A percentile compares a stretch with the other conserved stretches of the same genome.
phyloP scores from a whole-genome alignment of 768 basidiomycete species.

The Gelatoporia subvermispora region DNA sequence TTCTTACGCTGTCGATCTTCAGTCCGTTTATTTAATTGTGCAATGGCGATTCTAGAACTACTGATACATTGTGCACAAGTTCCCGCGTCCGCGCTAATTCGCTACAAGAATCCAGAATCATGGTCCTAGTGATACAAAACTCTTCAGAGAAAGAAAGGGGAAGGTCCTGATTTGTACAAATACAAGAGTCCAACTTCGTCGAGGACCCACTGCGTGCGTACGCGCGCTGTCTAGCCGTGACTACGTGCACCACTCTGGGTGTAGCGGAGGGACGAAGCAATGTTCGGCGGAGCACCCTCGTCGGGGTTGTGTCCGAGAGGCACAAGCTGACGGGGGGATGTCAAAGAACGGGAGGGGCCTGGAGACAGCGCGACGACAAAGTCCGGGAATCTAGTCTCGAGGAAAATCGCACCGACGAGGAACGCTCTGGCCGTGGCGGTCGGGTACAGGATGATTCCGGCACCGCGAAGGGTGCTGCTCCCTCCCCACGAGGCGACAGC shows the following conservation, averaged over 20 bases:
- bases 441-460: conserved; percentile 35
- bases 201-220: conserved; percentile 2
- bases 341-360: conserved; percentile 1
- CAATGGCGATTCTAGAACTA: too few species aligned
- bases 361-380: conserved; percentile 6
- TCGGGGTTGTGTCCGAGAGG: conserved; percentile 8
- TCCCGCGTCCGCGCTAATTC: too few species aligned
- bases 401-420: conserved; percentile 23
- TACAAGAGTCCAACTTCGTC: too few species aligned
- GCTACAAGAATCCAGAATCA: too few species aligned
- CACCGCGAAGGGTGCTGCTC: conserved; percentile 37
- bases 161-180: too few species aligned
- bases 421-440: conserved; percentile 18
- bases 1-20: too few species aligned
- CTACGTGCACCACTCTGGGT: background rate
- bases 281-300: conserved; percentile 17
- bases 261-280: conserved; percentile 20
- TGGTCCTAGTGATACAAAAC: too few species aligned
- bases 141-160: too few species aligned
- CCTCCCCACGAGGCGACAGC: conserved; percentile 49
- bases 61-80: too few species aligned
- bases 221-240: background rate
- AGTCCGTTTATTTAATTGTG: too few species aligned
- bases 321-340: conserved; percentile 6
- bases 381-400: conserved; percentile 20